Base-by-base conservation (phyloP, 257 asterid genomes). In the Ballota nigra region DNA sequence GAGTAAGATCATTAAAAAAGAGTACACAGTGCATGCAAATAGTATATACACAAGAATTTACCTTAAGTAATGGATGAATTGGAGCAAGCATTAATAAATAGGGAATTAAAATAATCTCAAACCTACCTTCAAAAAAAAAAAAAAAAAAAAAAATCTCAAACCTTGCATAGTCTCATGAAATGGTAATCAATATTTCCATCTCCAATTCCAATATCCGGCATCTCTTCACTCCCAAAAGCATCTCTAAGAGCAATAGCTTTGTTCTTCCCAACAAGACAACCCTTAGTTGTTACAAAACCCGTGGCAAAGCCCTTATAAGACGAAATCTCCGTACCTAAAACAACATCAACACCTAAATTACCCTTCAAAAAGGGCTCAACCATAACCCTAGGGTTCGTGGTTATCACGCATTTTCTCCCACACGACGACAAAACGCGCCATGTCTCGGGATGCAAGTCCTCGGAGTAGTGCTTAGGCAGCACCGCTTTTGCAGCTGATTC, bases 251-350 rank as follows among this genome's bases (percentile, higher is more conserved):
- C 81, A 9, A 19, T 1, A 4, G 66, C 77, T 51, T 78, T 81
- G 8, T 78, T 81, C 67, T 63, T 55, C 3, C 79, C 83, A 24
- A 81, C 72, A 24, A 77, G 76, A 10, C 22, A 24, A 0, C 66
- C 72, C 4, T n/a, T n/a, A n/a, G n/a, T n/a, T n/a, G n/a, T n/a
- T n/a, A 79, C 83, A 20, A 81, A 16, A 8, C 83, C 85, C 0
- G 85, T 81, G 10, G 83, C 85, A 6, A 80, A 11, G 6, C 83
- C 85, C 68, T 56, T 81, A 40, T 24, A 78, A 31, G 83, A 62
- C 56, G 67, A 52, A 36, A 81, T 78, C 61, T 81, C 85, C 2
- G 82, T 77, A 3, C 85, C 85, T 8, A 81, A 28, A 53, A 81
- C 82, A 5, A 16, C 33, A 1, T 81, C 80, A 5, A 67, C 70